phyloP scores from a whole-genome alignment of 2,329 filamentous ascomycete genomes.

The Tolypocladium tropicale region DNA sequence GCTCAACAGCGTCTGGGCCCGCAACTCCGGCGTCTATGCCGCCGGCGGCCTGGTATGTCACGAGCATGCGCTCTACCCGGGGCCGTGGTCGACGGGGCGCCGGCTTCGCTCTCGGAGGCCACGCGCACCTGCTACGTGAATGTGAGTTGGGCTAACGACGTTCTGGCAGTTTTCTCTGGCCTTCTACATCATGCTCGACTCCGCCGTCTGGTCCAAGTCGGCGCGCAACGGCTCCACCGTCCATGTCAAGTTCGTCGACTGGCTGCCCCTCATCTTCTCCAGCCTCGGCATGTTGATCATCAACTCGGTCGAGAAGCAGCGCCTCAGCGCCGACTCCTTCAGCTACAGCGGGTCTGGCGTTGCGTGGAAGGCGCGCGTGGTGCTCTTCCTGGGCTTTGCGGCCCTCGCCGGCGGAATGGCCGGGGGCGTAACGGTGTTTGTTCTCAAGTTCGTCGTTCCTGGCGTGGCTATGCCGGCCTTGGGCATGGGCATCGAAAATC shows the following conservation, averaged over 20 bases:
- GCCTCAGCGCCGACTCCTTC: constrained; percentile 53
- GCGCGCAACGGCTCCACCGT: constrained; percentile 45
- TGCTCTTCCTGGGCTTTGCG: constrained; percentile 58
- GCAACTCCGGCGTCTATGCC: constrained; percentile 52
- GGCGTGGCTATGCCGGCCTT: constrained; percentile 48
- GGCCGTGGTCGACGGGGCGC: background rate
- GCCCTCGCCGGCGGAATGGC: constrained; percentile 57
- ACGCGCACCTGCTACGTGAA: background rate
- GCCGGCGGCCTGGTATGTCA: constrained; percentile 51
- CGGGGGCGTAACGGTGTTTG: constrained; percentile 57
- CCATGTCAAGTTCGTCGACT: constrained; percentile 59
- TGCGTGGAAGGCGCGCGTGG: constrained; percentile 58
- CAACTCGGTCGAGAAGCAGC: constrained; percentile 58
- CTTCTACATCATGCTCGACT: constrained; percentile 59
- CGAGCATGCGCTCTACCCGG: background rate
- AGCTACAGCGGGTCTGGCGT: constrained; percentile 53
- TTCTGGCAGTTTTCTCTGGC: constrained; percentile 51
- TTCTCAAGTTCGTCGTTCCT: constrained; percentile 53
- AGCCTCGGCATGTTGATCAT: constrained; percentile 61
- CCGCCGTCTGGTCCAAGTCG: constrained; percentile 56
- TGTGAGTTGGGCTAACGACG: background rate
- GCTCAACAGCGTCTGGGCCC: constrained; percentile 54
- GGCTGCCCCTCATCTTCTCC: constrained; percentile 58
- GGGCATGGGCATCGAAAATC: constrained; percentile 55
- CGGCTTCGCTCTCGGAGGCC: background rate